Conservation (phyloP, 2,329 filamentous ascomycete genomes). For the Xylariaceae sp. region DNA sequence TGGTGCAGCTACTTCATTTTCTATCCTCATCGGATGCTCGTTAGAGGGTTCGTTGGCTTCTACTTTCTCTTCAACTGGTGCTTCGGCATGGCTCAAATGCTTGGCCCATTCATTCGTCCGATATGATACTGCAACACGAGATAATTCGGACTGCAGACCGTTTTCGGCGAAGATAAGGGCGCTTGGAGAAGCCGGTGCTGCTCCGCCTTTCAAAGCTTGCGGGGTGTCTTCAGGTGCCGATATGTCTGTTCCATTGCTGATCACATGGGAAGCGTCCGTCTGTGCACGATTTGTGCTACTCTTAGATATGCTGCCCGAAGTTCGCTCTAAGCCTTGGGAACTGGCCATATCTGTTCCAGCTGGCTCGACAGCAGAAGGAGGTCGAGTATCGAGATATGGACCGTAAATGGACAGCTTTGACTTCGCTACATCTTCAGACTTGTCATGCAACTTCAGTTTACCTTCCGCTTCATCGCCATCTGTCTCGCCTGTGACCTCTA, state of each 20-base stretch:
- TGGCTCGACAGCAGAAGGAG: constrained; percentile 29
- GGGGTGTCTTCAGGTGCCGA: constrained; percentile 6
- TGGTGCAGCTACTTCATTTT: constrained; percentile 55
- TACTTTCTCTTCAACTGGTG: constrained; percentile 63
- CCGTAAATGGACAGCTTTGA: constrained; percentile 7
- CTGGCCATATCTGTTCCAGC: constrained; percentile 29
- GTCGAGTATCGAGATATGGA: constrained; percentile 12
- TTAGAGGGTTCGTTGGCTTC: constrained; percentile 44
- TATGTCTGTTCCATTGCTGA: constrained; percentile 14
- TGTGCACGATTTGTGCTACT: constrained; percentile 21
- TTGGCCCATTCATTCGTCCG: constrained; percentile 97
- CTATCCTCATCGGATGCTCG: constrained; percentile 26
- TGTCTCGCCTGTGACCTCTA: constrained; percentile 41
- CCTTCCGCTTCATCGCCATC: constrained; percentile 20
- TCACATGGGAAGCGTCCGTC: constrained; percentile 14
- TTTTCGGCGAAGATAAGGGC: constrained; percentile 49
- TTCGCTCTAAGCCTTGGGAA: constrained; percentile 13
- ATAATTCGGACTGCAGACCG: constrained; percentile 67
- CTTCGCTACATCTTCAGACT: constrained; percentile 9
- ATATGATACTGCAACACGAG: constrained; percentile 76
- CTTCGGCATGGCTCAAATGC: constrained; percentile 75
- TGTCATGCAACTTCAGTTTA: constrained; percentile 2
- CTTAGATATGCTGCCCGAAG: constrained; percentile 18
- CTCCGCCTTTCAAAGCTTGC: too few relatives aligned
- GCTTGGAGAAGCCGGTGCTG: too few relatives aligned